These are phyloP conservation scores for Aspergillus calidoustus DNA, from an alignment of 2,329 filamentous ascomycete genomes.

Conservation along the genomic window DNA sequence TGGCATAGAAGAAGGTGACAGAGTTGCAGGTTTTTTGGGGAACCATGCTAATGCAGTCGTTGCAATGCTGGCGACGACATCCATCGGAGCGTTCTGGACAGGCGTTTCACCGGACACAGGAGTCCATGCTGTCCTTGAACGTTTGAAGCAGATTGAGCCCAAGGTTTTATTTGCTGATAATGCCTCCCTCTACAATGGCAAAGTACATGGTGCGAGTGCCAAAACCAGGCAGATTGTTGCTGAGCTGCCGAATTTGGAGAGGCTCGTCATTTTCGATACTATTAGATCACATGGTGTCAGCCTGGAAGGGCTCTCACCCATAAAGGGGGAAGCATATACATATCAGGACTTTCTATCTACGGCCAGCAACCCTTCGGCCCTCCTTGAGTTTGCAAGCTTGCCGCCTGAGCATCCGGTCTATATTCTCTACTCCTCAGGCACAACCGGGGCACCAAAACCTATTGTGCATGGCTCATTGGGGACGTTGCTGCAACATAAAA, in stretches of 20 bases:
- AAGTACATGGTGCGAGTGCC: conserved; percentile 76
- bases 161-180: conserved; percentile 85
- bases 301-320: conserved; percentile 38
- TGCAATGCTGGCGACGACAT: conserved; percentile 81
- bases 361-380: conserved; percentile 42
- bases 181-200: conserved; percentile 87
- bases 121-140: conserved; percentile 86
- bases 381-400: conserved; percentile 73
- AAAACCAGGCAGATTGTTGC: conserved; percentile 80
- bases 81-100: conserved; percentile 89
- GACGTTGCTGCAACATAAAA: conserved; percentile 94
- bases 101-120: conserved; percentile 91
- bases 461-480: conserved; percentile 92
- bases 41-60: conserved; percentile 88
- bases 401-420: conserved; percentile 87
- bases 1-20: conserved; percentile 66
- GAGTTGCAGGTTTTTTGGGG: conserved; percentile 76
- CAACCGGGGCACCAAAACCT: conserved; percentile 84
- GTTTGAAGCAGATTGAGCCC: conserved; percentile 83
- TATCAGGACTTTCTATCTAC: conserved; percentile 53
- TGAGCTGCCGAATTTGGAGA: conserved; percentile 68
- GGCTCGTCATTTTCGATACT: conserved; percentile 75
- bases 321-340: conserved; percentile 44
- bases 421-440: conserved; percentile 91
- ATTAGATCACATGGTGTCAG: conserved; percentile 51